Percentiles rank a stretch among this genome's conserved stretches.
phyloP scores from a whole-genome alignment of 208 protist genomes.

The Leishmania arabica region DNA sequence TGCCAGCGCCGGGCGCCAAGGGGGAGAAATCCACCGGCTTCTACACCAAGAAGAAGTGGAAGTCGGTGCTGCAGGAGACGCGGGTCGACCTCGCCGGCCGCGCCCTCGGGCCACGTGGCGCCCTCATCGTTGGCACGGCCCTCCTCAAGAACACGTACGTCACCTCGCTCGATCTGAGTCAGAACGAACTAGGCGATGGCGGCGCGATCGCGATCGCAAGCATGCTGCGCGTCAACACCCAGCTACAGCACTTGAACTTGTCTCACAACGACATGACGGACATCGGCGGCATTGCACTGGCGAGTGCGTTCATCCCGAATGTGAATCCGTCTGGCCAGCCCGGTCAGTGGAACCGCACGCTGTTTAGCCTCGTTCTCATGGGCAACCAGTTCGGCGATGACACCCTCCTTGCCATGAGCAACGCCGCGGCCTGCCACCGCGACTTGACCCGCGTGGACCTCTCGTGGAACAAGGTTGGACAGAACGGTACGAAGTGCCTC shows the following conservation, averaged over 20 bases:
- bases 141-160: constrained; percentile 72
- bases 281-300: constrained; percentile 83
- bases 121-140: constrained; percentile 66
- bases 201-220: constrained; percentile 71
- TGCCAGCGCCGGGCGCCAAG: constrained; percentile 71
- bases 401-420: constrained; percentile 84
- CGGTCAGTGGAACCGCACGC: constrained; percentile 83
- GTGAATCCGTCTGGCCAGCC: constrained; percentile 78
- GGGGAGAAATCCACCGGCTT: constrained; percentile 79
- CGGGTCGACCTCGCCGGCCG: constrained; percentile 64
- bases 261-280: constrained; percentile 82
- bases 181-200: constrained; percentile 78
- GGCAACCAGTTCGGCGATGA: constrained; percentile 79
- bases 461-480: constrained; percentile 83
- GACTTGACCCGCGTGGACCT: constrained; percentile 79
- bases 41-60: constrained; percentile 81
- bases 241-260: constrained; percentile 72
- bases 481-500: constrained; percentile 79
- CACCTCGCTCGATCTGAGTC: constrained; percentile 57
- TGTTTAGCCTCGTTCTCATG: constrained; percentile 71
- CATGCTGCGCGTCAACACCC: constrained; percentile 66
- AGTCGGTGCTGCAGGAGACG: constrained; percentile 47
- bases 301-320: constrained; percentile 84
- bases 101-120: constrained; percentile 55
- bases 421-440: constrained; percentile 82